These are phyloP conservation scores for Sergeia podlipaevii DNA, from an alignment of 208 protist genomes.

Conservation along the genomic window DNA sequence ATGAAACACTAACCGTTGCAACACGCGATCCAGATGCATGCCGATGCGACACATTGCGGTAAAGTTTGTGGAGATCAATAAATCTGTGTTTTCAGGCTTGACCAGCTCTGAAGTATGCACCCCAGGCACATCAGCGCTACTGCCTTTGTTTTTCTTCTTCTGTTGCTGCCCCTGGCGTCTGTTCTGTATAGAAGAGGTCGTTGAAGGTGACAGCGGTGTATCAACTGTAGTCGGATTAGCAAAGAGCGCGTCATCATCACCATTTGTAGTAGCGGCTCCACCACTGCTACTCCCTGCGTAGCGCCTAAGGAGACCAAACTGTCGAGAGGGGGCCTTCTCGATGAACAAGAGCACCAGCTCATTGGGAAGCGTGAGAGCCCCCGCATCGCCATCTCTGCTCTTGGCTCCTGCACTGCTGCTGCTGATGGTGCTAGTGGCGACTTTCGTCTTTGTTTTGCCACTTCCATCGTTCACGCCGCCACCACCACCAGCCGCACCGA, in stretches of 20 bases:
- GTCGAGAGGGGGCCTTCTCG: slow-evolving; percentile 60
- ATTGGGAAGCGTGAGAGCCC: slow-evolving; percentile 15
- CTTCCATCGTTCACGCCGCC: no score
- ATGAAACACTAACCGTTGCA: slow-evolving; percentile 27
- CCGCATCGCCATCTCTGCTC: no score
- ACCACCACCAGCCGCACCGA: no score
- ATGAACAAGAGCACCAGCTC: slow-evolving; percentile 63
- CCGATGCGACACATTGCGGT: slow-evolving; percentile 67
- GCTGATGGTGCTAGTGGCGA: no score
- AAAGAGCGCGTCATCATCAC: slow-evolving; percentile 7
- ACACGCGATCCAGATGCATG: slow-evolving; percentile 75
- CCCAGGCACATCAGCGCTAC: not conserved
- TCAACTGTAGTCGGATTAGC: not conserved
- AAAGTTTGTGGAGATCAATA: slow-evolving; percentile 72
- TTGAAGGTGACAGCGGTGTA: not conserved
- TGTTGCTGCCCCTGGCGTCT: not conserved
- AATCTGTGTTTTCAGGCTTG: slow-evolving; percentile 38
- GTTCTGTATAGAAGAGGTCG: not conserved
- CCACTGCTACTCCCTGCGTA: no score
- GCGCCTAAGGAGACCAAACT: no score
- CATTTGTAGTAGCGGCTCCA: no score
- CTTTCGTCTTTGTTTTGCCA: no score
- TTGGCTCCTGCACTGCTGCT: no score
- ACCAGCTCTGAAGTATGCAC: slow-evolving; percentile 11
- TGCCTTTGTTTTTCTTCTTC: slow-evolving; percentile 5